phyloP scores from a whole-genome alignment of 2,329 filamentous ascomycete species.

The Colletotrichum lupini region DNA sequence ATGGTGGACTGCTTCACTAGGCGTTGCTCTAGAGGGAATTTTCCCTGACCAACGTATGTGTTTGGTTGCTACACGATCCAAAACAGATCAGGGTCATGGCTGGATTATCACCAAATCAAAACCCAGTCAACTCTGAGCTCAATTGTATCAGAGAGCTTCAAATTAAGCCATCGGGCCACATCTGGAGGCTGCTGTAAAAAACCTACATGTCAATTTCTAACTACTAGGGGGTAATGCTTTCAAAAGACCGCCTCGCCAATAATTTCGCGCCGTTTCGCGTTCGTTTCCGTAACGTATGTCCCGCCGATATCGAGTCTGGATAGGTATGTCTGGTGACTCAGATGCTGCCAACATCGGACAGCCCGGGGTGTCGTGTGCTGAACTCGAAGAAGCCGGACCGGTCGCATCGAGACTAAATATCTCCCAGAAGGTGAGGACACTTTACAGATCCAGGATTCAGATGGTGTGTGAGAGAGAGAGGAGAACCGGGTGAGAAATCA shows the following conservation, averaged over 20 bases:
- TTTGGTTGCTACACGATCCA: too few relatives aligned
- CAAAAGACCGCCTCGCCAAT: slow-evolving; percentile 24
- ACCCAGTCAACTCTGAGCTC: not conserved
- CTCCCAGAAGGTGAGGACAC: slow-evolving; percentile 35
- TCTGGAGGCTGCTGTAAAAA: not conserved
- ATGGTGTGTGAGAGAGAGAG: slow-evolving; percentile 1
- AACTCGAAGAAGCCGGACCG: slow-evolving; percentile 26
- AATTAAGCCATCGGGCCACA: not conserved
- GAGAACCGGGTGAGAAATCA: slow-evolving; percentile 24
- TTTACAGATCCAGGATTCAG: slow-evolving; percentile 33
- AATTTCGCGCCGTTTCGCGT: slow-evolving; percentile 17
- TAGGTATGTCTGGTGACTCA: slow-evolving; percentile 15
- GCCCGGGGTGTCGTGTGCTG: slow-evolving; percentile 8
- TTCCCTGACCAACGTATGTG: too few relatives aligned
- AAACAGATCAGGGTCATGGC: too few relatives aligned
- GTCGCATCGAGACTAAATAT: slow-evolving; percentile 36
- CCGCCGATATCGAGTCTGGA: slow-evolving; percentile 7
- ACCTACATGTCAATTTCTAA: slow-evolving; percentile 34
- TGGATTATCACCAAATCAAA: too few relatives aligned
- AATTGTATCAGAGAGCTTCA: not conserved
- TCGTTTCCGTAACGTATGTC: slow-evolving; percentile 8
- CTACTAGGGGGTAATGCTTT: slow-evolving; percentile 28
- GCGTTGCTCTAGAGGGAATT: not conserved
- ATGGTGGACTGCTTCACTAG: not conserved
- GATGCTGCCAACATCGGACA: slow-evolving; percentile 22